Percentiles rank a stretch among this genome's conserved stretches.
Evolutionary conservation across 495 filamentous ascomycete genomes (phyloP).

Genomic region (Penicilliopsis zonata): DNA sequence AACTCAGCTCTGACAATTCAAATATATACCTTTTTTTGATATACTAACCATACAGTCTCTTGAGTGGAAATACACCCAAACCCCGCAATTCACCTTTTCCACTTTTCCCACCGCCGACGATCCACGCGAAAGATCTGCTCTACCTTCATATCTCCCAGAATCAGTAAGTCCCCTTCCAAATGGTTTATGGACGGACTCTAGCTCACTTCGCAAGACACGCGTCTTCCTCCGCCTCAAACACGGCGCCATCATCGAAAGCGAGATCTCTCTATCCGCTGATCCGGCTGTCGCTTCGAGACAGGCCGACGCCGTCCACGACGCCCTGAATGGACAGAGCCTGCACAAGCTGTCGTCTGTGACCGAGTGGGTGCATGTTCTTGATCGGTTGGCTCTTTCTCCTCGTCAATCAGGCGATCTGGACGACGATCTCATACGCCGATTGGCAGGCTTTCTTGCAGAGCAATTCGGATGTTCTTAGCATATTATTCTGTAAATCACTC

Average conservation of each 20-base stretch:
- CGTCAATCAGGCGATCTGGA: no score
- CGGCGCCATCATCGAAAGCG: slow-evolving; percentile 30
- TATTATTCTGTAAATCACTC: no score
- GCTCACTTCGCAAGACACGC: slow-evolving; percentile 15
- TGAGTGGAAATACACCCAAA: slow-evolving; percentile 75
- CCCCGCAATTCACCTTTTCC: slow-evolving; percentile 71
- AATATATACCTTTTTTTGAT: no score
- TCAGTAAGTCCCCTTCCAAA: slow-evolving; percentile 16
- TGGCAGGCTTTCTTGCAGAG: no score
- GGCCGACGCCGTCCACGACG: slow-evolving; percentile 19
- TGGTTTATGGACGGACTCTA: not conserved
- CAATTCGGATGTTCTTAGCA: no score
- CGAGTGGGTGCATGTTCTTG: slow-evolving; percentile 24
- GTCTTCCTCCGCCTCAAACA: slow-evolving; percentile 30
- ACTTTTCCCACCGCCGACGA: slow-evolving; percentile 43
- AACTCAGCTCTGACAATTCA: not conserved
- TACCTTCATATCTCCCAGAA: slow-evolving; percentile 27
- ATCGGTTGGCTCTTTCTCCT: no score
- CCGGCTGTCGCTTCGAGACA: slow-evolving; percentile 20
- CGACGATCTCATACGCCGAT: no score
- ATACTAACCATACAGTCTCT: slow-evolving; percentile 37
- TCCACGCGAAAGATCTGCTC: slow-evolving; percentile 34
- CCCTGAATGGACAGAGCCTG: slow-evolving; percentile 25
- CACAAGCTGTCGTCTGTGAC: slow-evolving; percentile 35
- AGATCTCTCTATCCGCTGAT: slow-evolving; percentile 29